These are phyloP conservation scores for Calonectria naviculata DNA, from an alignment of 2,329 filamentous ascomycete genomes.

Conservation along the genomic window DNA sequence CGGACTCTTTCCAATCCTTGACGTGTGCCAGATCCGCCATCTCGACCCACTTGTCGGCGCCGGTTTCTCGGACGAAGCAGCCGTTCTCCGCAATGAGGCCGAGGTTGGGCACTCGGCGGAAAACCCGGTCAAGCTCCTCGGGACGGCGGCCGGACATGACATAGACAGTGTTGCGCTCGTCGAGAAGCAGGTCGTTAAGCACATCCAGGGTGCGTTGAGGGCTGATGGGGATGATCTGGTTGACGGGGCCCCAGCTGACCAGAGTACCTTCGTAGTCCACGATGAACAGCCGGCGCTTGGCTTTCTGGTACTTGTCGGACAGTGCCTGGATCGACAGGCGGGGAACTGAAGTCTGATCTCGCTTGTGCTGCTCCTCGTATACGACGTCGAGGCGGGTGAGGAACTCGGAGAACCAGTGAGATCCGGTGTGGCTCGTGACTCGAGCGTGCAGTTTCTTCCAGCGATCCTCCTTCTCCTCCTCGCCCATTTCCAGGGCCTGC, in stretches of 20 bases:
- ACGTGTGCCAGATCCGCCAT: slow-evolving; percentile 80
- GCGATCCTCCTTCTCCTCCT: slow-evolving; percentile 77
- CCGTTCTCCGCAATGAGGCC: slow-evolving; percentile 96
- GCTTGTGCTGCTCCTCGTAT: slow-evolving; percentile 85
- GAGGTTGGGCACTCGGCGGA: slow-evolving; percentile 83
- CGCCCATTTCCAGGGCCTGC: slow-evolving; percentile 82
- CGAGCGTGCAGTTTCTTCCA: slow-evolving; percentile 80
- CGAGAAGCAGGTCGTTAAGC: slow-evolving; percentile 82
- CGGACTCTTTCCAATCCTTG: slow-evolving; percentile 83
- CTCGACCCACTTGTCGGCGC: slow-evolving; percentile 77
- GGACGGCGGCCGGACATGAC: slow-evolving; percentile 92
- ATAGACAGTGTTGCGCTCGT: slow-evolving; percentile 87
- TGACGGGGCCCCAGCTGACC: slow-evolving; percentile 86
- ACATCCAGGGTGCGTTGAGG: slow-evolving; percentile 86
- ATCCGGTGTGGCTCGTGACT: slow-evolving; percentile 85
- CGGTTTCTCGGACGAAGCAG: slow-evolving; percentile 83
- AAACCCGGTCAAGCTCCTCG: slow-evolving; percentile 88
- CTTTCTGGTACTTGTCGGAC: slow-evolving; percentile 71
- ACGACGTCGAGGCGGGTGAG: slow-evolving; percentile 76
- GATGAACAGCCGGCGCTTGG: slow-evolving; percentile 82
- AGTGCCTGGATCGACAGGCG: slow-evolving; percentile 79
- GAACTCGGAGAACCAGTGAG: slow-evolving; percentile 87
- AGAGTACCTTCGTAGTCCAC: slow-evolving; percentile 95
- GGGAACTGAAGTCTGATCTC: slow-evolving; percentile 87
- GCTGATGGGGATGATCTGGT: slow-evolving; percentile 85